Conservation (phyloP, 2,329 filamentous ascomycete genomes). For the Microthyrium microscopicum region DNA sequence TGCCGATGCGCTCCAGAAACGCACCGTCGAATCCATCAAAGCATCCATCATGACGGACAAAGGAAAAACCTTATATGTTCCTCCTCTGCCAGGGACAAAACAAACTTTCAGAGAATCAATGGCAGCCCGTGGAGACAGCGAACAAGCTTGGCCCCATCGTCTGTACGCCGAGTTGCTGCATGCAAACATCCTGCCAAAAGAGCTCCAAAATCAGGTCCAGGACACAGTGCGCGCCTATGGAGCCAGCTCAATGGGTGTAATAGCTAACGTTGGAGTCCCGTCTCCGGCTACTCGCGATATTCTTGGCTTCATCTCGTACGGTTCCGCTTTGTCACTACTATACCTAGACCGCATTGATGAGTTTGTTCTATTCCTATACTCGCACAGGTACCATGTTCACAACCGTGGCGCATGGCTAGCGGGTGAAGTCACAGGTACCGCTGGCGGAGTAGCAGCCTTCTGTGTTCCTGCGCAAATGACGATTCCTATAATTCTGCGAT, state of each 20-base stretch:
- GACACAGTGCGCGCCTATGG: constrained; percentile 6
- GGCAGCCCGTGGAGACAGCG: constrained; percentile 1
- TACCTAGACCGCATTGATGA: constrained; percentile 5
- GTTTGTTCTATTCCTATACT: constrained; percentile 6
- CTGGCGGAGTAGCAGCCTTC: constrained; percentile 2
- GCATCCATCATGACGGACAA: constrained; percentile 4
- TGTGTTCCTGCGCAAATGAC: constrained; percentile 5
- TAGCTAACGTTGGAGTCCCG: constrained; percentile 3
- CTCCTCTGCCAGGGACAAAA: constrained; percentile 2
- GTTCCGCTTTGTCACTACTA: constrained; percentile 4
- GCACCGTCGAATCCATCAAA: neutral
- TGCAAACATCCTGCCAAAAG: constrained; percentile 4
- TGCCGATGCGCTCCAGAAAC: neutral
- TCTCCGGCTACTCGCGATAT: constrained; percentile 2
- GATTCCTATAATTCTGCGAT: constrained; percentile 4
- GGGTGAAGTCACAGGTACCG: constrained; percentile 3
- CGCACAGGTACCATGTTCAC: constrained; percentile 7
- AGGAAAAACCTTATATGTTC: constrained; percentile 1
- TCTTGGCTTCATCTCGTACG: constrained; percentile 6
- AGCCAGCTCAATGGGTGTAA: constrained; percentile 5
- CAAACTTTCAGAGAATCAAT: constrained; percentile 5
- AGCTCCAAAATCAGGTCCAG: constrained; percentile 1
- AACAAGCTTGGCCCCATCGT: constrained; percentile 7
- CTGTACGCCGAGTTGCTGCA: constrained; percentile 7
- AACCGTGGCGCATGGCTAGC: constrained; percentile 4